Evolutionary conservation across 1,139 yeast species (phyloP), one percentile per base, ranked within the genome.

Genomic region (Suhomyces taliae): DNA sequence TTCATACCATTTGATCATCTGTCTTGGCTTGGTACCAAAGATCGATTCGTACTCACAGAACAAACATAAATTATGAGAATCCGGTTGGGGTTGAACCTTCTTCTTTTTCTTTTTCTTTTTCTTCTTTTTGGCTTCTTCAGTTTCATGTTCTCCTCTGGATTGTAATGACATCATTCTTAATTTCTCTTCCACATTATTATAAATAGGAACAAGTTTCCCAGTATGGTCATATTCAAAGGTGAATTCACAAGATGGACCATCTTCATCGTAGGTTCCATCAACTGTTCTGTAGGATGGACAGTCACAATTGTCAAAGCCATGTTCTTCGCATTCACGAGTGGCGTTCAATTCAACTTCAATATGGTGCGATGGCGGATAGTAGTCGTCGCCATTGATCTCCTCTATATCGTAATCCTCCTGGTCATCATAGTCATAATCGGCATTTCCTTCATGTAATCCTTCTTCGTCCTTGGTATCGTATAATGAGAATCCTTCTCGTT

Each of bases 11-110:
- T 72, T 69, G 49, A 76, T 73, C 66, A 78, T 66, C 51, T 74
- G 71, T 11, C 67, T 56, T 1, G 84, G 85, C 40, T 76, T 71
- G 47, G 64, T 69, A 1, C 86, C 86, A 61, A 74, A 82, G 6
- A 82, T 76, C 47, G 74, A 70, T 56, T 80, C 82, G 58, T 81
- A 83, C 57, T 83, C 85, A 62, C 89, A 83, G 48, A 82, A 74
- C 50, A 81, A 70, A 57, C 89, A 83, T 47, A 70, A 61, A 41
- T 53, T 36, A 4, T 19, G 32, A 29, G 31, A 8, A 12, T 34
- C 34, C 2, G 39, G 32, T n/a, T 36, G 36, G n/a, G 31, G 9
- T 12, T 9, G 11, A 11, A 33, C 33, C 43, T 46, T 46, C 49
- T 57, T 57, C 48, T 59, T 59, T 51, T 59, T 64, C 45, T 61